phyloP scores from a whole-genome alignment of 768 basidiomycete genomes.

The Boletus subcaerulescens region DNA sequence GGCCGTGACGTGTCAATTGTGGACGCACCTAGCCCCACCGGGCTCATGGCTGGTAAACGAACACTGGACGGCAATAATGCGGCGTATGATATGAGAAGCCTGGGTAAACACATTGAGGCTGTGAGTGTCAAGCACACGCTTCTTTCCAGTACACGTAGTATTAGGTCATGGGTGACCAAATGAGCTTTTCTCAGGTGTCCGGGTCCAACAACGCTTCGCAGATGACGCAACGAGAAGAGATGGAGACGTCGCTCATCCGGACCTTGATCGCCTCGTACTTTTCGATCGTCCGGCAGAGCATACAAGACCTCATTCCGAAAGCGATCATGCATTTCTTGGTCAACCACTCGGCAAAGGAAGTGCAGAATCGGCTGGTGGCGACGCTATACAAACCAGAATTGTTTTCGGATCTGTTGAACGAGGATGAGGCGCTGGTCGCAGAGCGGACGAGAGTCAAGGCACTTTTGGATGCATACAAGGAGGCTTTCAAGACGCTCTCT shows the following conservation, averaged over 20 bases:
- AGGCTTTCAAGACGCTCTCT: conserved; percentile 83
- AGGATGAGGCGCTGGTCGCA: conserved; percentile 92
- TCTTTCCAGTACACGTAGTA: conserved; percentile 3
- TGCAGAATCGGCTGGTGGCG: conserved; percentile 95
- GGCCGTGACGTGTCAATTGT: conserved; percentile 64
- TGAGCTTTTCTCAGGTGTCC: conserved; percentile 40
- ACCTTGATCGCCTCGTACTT: conserved; percentile 96
- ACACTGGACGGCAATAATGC: conserved; percentile 74
- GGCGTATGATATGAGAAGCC: conserved; percentile 97
- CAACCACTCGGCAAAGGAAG: conserved; percentile 93
- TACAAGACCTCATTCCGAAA: conserved; percentile 96
- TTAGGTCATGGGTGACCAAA: conserved; percentile 10
- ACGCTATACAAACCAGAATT: conserved; percentile 92
- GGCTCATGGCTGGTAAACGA: conserved; percentile 65
- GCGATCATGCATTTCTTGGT: conserved; percentile 98
- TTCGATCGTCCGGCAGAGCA: conserved; percentile 91
- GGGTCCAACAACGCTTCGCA: conserved; percentile 58
- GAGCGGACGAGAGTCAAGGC: conserved; percentile 94
- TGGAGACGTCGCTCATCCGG: conserved; percentile 94
- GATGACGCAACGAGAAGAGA: conserved; percentile 83
- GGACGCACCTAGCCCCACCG: conserved; percentile 50
- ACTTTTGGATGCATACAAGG: conserved; percentile 93
- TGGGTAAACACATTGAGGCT: conserved; percentile 96
- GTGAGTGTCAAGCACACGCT: conserved; percentile 48
- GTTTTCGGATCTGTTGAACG: conserved; percentile 86